These are phyloP conservation scores for Infundibulicybe gibba DNA, from an alignment of 768 basidiomycete genomes.

Conservation along the genomic window DNA sequence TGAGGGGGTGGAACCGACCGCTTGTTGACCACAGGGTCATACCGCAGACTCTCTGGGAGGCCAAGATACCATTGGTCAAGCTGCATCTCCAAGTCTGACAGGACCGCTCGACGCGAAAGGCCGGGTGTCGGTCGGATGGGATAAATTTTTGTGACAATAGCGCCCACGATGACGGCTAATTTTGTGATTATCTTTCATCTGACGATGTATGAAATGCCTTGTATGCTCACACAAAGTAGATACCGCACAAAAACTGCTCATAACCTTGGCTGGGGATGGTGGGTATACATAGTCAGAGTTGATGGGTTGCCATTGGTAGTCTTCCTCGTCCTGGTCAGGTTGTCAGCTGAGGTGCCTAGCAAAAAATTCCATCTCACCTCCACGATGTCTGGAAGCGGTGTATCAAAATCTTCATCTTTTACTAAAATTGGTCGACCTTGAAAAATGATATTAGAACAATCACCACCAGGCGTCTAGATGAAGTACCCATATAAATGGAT, in stretches of 20 bases:
- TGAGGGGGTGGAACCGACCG: conserved; percentile 57
- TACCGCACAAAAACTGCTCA: conserved; percentile 54
- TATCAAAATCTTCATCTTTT: conserved; percentile 67
- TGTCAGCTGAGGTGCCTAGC: conserved; percentile 2
- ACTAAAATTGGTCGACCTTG: conserved; percentile 67
- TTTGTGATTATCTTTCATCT: background rate
- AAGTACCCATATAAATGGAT: conserved; percentile 69
- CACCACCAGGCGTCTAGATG: conserved; percentile 3
- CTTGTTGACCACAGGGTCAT: conserved; percentile 48
- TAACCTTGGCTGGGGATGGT: conserved; percentile 43
- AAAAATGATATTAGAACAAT: conserved; percentile 3
- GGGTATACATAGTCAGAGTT: conserved; percentile 34
- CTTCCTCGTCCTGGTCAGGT: conserved; percentile 51
- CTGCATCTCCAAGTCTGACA: conserved; percentile 57
- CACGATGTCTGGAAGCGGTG: conserved; percentile 52
- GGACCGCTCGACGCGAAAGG: conserved; percentile 41
- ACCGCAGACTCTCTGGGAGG: conserved; percentile 61
- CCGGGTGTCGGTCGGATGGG: conserved; percentile 54
- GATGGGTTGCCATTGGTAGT: conserved; percentile 50
- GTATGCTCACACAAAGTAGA: conserved; percentile 47
- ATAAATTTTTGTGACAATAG: conserved; percentile 66
- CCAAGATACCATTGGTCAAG: conserved; percentile 74
- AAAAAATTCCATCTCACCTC: conserved; percentile 34
- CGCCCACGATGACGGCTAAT: conserved; percentile 62
- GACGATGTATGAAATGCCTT: background rate